These are phyloP conservation scores for Blastocladiella emersonii DNA, from an alignment of 371 early-diverging fungal species.

Conservation along the genomic window DNA sequence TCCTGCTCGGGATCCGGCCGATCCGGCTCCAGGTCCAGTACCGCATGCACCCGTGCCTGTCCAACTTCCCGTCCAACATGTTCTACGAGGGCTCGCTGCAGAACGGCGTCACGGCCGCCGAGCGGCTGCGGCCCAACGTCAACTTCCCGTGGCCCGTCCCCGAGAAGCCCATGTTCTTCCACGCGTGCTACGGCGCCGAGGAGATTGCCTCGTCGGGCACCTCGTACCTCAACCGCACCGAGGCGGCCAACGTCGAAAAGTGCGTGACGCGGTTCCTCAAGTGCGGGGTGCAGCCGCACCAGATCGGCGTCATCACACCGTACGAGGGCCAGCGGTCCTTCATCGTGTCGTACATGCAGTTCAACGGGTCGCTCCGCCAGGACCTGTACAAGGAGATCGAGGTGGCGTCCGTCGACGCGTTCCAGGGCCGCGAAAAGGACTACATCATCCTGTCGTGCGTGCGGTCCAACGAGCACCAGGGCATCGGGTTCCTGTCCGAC, in stretches of 20 bases:
- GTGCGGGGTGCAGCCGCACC: conserved; percentile 68
- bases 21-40: conserved; percentile 95
- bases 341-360: conserved; percentile 86
- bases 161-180: conserved; percentile 91
- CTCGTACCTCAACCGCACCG: conserved; percentile 83
- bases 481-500: conserved; percentile 96
- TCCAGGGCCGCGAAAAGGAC: conserved; percentile 99
- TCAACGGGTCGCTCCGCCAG: conserved; percentile 70
- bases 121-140: conserved; percentile 69
- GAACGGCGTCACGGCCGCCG: conserved; percentile 84
- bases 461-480: conserved; percentile 91
- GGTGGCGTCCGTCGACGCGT: conserved; percentile 98
- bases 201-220: conserved; percentile 93
- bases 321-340: conserved; percentile 98
- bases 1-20: conserved; percentile 80
- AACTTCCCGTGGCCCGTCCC: conserved; percentile 94
- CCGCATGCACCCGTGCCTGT: conserved; percentile 96
- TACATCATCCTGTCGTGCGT: conserved; percentile 97
- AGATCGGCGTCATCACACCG: conserved; percentile 98
- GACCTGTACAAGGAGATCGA: conserved; percentile 93
- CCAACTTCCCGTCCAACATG: conserved; percentile 96
- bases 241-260: conserved; percentile 83
- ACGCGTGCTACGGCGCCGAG: conserved; percentile 83
- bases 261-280: conserved; percentile 86
- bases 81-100: conserved; percentile 96